phyloP scores from a whole-genome alignment of 495 filamentous ascomycete species.

The Aspergillus egyptiacus region DNA sequence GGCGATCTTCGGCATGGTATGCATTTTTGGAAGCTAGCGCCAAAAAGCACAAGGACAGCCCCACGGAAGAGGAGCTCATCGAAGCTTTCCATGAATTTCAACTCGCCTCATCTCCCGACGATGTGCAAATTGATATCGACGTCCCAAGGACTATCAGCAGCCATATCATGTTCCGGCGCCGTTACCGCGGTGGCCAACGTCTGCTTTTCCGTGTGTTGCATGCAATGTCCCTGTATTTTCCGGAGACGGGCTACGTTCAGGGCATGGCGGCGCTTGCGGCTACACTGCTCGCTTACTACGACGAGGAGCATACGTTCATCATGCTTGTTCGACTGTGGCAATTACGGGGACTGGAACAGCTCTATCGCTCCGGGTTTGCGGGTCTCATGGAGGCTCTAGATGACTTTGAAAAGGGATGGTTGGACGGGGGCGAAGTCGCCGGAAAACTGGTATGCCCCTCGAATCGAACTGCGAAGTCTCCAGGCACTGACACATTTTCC shows the following conservation, averaged over 20 bases:
- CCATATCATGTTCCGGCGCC: constrained; percentile 94
- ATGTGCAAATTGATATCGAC: constrained; percentile 96
- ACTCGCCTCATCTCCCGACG: constrained; percentile 71
- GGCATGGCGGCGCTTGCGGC: constrained; percentile 94
- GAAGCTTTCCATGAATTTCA: constrained; percentile 63
- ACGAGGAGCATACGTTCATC: constrained; percentile 88
- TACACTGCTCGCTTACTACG: constrained; percentile 92
- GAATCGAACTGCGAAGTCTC: neutral
- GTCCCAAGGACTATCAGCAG: constrained; percentile 91
- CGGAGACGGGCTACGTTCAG: constrained; percentile 91
- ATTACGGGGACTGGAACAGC: constrained; percentile 72
- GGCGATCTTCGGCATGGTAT: constrained; percentile 91
- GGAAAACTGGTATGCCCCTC: constrained; percentile 63
- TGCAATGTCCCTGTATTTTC: constrained; percentile 83
- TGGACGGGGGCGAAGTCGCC: constrained; percentile 67
- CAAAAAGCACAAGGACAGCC: constrained; percentile 51
- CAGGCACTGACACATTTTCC: constrained; percentile 4
- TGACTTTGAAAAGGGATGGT: constrained; percentile 85
- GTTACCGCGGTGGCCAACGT: constrained; percentile 88
- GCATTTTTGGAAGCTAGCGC: constrained; percentile 84
- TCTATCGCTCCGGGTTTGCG: constrained; percentile 79
- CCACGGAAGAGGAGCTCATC: constrained; percentile 66
- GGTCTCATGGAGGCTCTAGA: constrained; percentile 82
- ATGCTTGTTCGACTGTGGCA: constrained; percentile 94
- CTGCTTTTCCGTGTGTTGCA: constrained; percentile 91